phyloP scores from a whole-genome alignment of 352 stramenopile species.

The Phytophthora chlamydospora region DNA sequence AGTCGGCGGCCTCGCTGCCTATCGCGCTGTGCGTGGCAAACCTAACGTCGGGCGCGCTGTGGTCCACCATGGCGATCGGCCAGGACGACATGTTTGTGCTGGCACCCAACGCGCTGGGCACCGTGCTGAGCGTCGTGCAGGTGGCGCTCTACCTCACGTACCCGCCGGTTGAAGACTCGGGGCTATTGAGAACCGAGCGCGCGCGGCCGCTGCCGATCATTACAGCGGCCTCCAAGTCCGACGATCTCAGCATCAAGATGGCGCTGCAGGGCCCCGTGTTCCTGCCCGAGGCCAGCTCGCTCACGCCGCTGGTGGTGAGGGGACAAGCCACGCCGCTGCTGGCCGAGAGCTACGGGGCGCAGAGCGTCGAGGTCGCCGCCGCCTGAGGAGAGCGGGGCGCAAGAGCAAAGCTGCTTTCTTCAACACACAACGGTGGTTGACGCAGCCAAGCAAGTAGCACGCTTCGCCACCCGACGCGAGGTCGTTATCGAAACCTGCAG shows the following conservation, averaged over 20 bases:
- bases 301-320: slow-evolving; percentile 16
- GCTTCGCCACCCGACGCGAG: no score
- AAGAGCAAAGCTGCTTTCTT: no score
- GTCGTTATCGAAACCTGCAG: no score
- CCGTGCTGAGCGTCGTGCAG: slow-evolving; percentile 36
- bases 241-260: neutral
- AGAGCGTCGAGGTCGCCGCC: neutral
- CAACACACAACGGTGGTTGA: no score
- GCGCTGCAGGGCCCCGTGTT: slow-evolving; percentile 10
- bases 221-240: neutral
- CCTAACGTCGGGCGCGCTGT: slow-evolving; percentile 28
- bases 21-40: slow-evolving; percentile 38
- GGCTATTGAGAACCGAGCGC: slow-evolving; percentile 6
- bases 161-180: slow-evolving; percentile 17
- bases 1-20: slow-evolving; percentile 35
- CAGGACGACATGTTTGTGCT: slow-evolving; percentile 41
- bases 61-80: slow-evolving; percentile 22
- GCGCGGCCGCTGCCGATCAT: neutral
- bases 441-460: no score
- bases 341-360: neutral
- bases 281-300: slow-evolving; percentile 1
- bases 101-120: slow-evolving; percentile 32
- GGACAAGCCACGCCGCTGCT: neutral
- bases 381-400: neutral
- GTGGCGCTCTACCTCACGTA: slow-evolving; percentile 44